These are phyloP conservation scores for Abortiporus biennis DNA, from an alignment of 1,284 basidiomycete species.

Conservation along the genomic window DNA sequence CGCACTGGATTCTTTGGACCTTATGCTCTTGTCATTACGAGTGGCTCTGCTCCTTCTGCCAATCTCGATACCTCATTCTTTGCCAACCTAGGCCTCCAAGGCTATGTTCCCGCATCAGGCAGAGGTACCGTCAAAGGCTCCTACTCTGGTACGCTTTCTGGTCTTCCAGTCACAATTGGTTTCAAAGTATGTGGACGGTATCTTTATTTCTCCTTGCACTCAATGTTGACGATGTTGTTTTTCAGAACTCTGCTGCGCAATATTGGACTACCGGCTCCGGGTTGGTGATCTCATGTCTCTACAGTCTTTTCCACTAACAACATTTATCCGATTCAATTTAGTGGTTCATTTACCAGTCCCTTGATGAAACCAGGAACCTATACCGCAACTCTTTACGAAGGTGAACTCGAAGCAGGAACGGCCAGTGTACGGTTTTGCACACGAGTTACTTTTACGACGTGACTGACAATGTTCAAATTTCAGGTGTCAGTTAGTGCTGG, in stretches of 20 bases:
- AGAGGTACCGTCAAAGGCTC: constrained; percentile 39
- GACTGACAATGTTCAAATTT: background rate
- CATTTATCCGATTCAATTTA: constrained; percentile 10
- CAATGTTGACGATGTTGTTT: background rate
- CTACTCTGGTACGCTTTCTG: constrained; percentile 37
- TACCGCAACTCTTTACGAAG: constrained; percentile 37
- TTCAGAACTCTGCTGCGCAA: constrained; percentile 36
- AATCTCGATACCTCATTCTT: constrained; percentile 39
- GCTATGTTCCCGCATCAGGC: constrained; percentile 36
- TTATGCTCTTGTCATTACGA: constrained; percentile 36
- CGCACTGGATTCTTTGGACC: constrained; percentile 42
- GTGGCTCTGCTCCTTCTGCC: constrained; percentile 34
- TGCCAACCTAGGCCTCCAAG: constrained; percentile 35
- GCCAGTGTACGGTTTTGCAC: constrained; percentile 25
- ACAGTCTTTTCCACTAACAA: background rate
- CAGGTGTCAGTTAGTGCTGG: constrained; percentile 34
- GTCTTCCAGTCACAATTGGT: constrained; percentile 33
- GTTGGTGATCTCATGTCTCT: constrained; percentile 16
- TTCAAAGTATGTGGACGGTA: constrained; percentile 32
- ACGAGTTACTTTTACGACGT: background rate
- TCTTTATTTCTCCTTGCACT: background rate
- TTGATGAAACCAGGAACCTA: constrained; percentile 40
- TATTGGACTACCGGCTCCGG: constrained; percentile 37
- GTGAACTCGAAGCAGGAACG: constrained; percentile 37
- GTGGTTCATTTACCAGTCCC: constrained; percentile 37